phyloP scores from a whole-genome alignment of 1,284 basidiomycete genomes.

The Meripilus lineatus region DNA sequence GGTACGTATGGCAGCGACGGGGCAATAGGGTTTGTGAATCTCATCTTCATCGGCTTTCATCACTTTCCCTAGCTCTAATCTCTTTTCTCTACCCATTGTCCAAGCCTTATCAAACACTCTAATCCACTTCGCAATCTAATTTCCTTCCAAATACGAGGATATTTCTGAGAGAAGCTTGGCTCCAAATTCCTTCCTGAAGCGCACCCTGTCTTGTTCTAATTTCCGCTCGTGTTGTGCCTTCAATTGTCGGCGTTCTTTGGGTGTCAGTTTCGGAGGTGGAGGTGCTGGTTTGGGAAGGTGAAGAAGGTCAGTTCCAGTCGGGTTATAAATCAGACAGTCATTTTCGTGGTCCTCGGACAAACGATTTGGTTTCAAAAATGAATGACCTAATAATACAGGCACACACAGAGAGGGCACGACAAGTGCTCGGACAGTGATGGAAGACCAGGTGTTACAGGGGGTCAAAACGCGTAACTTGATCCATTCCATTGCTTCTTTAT shows the following conservation, averaged over 20 bases:
- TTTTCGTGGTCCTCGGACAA: slow-evolving; percentile 6
- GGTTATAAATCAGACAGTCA: slow-evolving; percentile 2
- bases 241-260: neutral
- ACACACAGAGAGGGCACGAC: slow-evolving; percentile 11
- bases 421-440: slow-evolving; percentile 7
- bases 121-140: neutral
- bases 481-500: slow-evolving; percentile 8
- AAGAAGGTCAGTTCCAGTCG: slow-evolving; percentile 1
- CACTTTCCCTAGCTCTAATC: neutral
- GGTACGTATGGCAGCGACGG: neutral
- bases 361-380: slow-evolving; percentile 9
- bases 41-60: neutral
- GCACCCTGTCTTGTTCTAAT: neutral
- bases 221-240: neutral
- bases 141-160: neutral
- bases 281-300: neutral
- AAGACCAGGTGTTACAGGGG: slow-evolving; percentile 9
- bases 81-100: neutral
- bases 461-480: slow-evolving; percentile 10
- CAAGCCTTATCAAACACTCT: neutral
- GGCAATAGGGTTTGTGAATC: too few species aligned
- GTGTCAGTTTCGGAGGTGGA: neutral
- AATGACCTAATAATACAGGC: slow-evolving; percentile 15
- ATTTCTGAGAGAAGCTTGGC: neutral
- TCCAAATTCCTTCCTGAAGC: neutral